A percentile compares a stretch with the other conserved stretches of the same genome.
Evolutionary conservation across 768 basidiomycete species (phyloP).

Genomic region (Kwoniella sp.): DNA sequence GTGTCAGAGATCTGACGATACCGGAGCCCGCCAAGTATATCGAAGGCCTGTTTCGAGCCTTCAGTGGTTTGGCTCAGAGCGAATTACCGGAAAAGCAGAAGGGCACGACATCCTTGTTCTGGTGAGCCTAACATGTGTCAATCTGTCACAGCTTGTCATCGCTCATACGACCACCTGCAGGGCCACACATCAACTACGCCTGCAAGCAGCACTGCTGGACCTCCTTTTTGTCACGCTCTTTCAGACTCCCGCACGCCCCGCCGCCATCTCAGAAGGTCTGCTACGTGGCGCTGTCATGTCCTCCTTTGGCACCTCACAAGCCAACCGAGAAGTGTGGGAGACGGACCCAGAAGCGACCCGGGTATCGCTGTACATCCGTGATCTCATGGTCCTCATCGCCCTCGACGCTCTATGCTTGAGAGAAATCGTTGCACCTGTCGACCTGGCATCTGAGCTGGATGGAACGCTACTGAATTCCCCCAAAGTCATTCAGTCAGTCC

Average conservation of each 20-base stretch:
- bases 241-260: slow-evolving; percentile 54
- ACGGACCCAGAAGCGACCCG: slow-evolving; percentile 46
- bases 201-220: slow-evolving; percentile 77
- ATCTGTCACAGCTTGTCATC: not conserved
- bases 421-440: slow-evolving; percentile 22
- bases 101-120: slow-evolving; percentile 22
- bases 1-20: slow-evolving; percentile 53
- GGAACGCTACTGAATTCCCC: slow-evolving; percentile 46
- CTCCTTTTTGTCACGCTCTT: slow-evolving; percentile 87
- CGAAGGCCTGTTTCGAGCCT: slow-evolving; percentile 60
- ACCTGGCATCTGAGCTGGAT: slow-evolving; percentile 2
- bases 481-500: slow-evolving; percentile 53
- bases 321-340: slow-evolving; percentile 38
- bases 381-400: slow-evolving; percentile 30
- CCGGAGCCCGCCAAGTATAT: slow-evolving; percentile 64
- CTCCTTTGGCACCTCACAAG: slow-evolving; percentile 36
- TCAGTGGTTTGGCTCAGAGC: slow-evolving; percentile 51
- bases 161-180: slow-evolving; percentile 52
- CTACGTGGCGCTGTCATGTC: slow-evolving; percentile 32
- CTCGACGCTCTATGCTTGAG: slow-evolving; percentile 32
- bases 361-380: slow-evolving; percentile 23
- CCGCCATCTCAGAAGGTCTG: slow-evolving; percentile 34
- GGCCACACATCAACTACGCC: slow-evolving; percentile 50
- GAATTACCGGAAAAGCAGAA: slow-evolving; percentile 46
- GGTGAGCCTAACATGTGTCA: too few relatives aligned